Percentiles rank a stretch among this genome's conserved stretches.
phyloP scores from a whole-genome alignment of 2,329 filamentous ascomycete species.

The Sphaerulina populicola region DNA sequence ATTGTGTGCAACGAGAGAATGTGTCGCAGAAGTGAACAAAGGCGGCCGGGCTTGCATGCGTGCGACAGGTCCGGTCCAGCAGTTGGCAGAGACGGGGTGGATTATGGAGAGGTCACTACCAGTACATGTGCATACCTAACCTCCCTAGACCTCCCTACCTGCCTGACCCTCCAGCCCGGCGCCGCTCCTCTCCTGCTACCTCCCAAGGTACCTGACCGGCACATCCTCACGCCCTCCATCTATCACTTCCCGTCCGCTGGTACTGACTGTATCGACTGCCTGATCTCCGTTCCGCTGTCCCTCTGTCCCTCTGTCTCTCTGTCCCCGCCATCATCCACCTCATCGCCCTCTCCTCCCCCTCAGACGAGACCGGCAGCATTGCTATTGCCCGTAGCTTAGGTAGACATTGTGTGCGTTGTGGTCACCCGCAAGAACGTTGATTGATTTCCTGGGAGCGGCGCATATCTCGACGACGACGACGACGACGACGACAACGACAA shows the following conservation, averaged over 20 bases:
- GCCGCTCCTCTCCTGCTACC: constrained; percentile 5
- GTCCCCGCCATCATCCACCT: not conserved
- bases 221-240: constrained; percentile 9
- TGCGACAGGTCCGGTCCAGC: constrained; percentile 22
- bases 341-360: not conserved
- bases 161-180: constrained; percentile 13
- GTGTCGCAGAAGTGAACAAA: constrained; percentile 24
- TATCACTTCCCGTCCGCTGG: constrained; percentile 11
- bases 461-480: not conserved
- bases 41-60: constrained; percentile 29
- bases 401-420: not conserved
- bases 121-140: too few relatives aligned
- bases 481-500: not conserved
- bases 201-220: not conserved
- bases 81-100: not conserved
- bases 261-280: constrained; percentile 11
- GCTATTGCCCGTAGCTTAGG: constrained; percentile 5
- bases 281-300: constrained; percentile 11
- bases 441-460: not conserved
- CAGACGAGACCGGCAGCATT: constrained; percentile 7
- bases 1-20: constrained; percentile 19
- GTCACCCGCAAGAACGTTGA: not conserved
- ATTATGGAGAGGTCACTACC: too few relatives aligned
- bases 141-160: not conserved
- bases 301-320: too few relatives aligned